Base-by-base conservation (phyloP, 176 grass and related monocot genomes). In the Guadua angustifolia region DNA sequence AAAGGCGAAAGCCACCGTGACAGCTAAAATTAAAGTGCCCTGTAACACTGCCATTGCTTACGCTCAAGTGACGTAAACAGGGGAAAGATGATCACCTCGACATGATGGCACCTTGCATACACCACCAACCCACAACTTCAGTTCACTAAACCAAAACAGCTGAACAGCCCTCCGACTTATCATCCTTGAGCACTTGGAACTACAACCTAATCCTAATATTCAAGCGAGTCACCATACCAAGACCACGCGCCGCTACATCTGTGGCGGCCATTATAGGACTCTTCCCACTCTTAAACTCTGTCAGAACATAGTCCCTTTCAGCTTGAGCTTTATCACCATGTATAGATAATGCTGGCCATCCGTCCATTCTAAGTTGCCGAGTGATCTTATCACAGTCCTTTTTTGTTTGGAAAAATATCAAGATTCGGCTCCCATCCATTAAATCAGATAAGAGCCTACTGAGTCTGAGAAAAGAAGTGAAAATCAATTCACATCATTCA, bases 331-430 rank as follows among this genome's bases (percentile, higher is more conserved):
- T 99, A 89, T 99, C 93, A 47, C 97, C 97, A 80, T 99, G 97
- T 82, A 99, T 99, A 64, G 97, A 99, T 82, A 99, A 74, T 45
- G 97, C 89, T 60, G 93, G 97, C 93, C 97, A 99, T 43, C 97
- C 97, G 79, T 99, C 97, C 93, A 94, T 99, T 91, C 91, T 94
- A 68, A 99, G 97, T 77, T 94, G 97, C n/a, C 93, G 84, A 71
- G 97, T 99, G 53, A 99, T 77, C 86, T 91, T 84, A 55, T 96
- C 97, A 63, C 93, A 99, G 16, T 91, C 93, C 84, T 95, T 99
- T 79, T 99, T 99, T 2, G 97, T 99, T 91, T 96, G 93, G 22
- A 99, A 88, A 90, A 99, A 99, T 90, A 99, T 89, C 69, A 99
- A 80, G 60, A 99, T 99, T 24, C 89, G 77, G 66, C 97, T 94